Evolutionary conservation across 1,284 basidiomycete species (phyloP), one percentile per base, ranked within the genome.

Genomic region (Cutaneotrichosporon sp.): DNA sequence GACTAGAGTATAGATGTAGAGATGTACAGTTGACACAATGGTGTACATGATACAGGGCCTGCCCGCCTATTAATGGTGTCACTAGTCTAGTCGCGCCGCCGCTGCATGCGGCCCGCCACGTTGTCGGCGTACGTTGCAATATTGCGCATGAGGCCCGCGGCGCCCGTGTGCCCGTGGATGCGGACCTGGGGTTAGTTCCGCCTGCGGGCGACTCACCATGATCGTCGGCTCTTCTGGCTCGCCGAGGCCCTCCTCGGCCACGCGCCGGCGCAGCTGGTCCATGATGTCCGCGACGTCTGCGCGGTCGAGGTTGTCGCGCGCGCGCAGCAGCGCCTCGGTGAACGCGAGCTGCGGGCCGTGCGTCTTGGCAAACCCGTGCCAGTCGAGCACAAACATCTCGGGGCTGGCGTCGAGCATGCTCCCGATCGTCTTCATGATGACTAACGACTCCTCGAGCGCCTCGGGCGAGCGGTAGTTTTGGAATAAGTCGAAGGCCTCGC

Each of bases 341-440:
- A 98, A 99, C 3, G 86, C 83, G 34, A 98, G 84, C 69, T 95
- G 95, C 14, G 95, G 92, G 3, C 97, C 95, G 77, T 97, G 91
- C 18, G 90, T 86, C 72, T 94, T 92, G n/a, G 95, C 95, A 78
- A 99, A 99, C 13, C 87, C 85, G 91, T 91, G 93, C 79, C 89
- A 98, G 24, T 95, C 95, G 63, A 99, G 82, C 82, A 98, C 97
- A 3, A 91, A 89, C 82, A 99, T 88, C 67, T 92, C 91, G 76
- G 91, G 89, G 33, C 90, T 92, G 1, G 95, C 92, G 62, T 91
- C 90, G 33, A 99, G 81, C 77, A 99, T 85, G 6, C 88, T 85
- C 13, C 94, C 83, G 45, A 95, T 86, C 82, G 88, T 84, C 73
- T 97, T 91, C 60, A 99, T 81, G 51, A 99, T 87, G 71, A 94